Base-by-base conservation (phyloP, 2,329 filamentous ascomycete genomes). In the Aspergillus hiratsukae region DNA sequence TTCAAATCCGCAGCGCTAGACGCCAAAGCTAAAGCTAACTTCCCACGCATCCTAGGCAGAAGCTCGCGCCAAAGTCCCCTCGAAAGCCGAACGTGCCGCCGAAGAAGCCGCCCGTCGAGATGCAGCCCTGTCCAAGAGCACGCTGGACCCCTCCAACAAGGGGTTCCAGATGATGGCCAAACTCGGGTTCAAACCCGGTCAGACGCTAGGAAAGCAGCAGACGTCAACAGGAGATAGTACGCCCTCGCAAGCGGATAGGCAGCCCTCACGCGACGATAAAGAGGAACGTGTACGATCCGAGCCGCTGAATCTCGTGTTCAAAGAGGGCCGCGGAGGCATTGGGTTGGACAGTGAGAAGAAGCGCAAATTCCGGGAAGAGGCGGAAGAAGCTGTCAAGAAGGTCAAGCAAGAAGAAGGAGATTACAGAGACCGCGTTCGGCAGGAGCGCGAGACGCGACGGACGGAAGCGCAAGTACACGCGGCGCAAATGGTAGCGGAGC, bases 151-250 rank as follows among this genome's bases (percentile, higher is more conserved):
- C 51, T 83, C 82, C 65, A 95, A 87, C 76, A 97, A 97, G 70
- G 94, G 93, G 1, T 85, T 95, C 59, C 86, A 90, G 62, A 97
- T 99, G 91, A 96, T 99, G 92, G 88, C 90, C 23, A 93, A 90
- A 74, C 90, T 99, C 81, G 94, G 94, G 0, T 99, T 95, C 77
- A 87, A 85, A 56, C 79, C 84, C 21, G 91, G 92, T 25, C 85
- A 84, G 37, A 82, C 86, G 0, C 78, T 97, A 3, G 94, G 94
- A 1, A 85, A 83, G 64, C 77, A 80, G n/a, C 45, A 9, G 49
- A 53, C n/a, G 48, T 49, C 17, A 55, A 53, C 21, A 23, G 56
- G 28, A 19, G 46, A 48, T 17, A 37, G 31, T 37, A 17, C 17
- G 31, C 14, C 31, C 31, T 35, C 31, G 4, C 11, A 14, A 19